phyloP scores from a whole-genome alignment of 805 yeast species.

The Schwanniomyces pseudopolymorphus region DNA sequence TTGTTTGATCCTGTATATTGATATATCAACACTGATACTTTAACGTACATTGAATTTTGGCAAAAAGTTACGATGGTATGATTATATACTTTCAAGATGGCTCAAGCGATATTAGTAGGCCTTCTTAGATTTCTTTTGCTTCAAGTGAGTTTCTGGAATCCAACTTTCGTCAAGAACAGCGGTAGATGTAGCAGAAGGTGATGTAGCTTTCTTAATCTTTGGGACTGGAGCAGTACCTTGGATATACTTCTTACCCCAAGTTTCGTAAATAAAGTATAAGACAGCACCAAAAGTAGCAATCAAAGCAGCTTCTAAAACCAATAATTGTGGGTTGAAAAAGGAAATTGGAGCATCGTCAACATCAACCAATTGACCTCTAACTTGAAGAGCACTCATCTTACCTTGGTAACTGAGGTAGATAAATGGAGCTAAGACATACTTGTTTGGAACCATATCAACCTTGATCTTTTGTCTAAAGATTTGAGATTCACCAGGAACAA shows the following conservation, averaged over 20 bases:
- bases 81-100: not conserved
- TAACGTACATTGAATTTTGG: not conserved
- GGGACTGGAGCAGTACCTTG: conserved; percentile 34
- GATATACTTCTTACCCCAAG: conserved; percentile 49
- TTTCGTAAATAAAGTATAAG: conserved; percentile 47
- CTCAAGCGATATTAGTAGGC: conserved; percentile 7
- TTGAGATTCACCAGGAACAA: conserved; percentile 49
- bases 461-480: conserved; percentile 59
- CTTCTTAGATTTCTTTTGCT: conserved; percentile 32
- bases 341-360: conserved; percentile 69
- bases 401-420: conserved; percentile 53
- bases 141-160: conserved; percentile 58
- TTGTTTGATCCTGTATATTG: not conserved
- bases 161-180: conserved; percentile 46
- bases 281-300: conserved; percentile 47
- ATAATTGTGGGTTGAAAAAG: conserved; percentile 67
- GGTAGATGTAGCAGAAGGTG: conserved; percentile 11
- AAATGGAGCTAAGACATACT: conserved; percentile 60
- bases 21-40: not conserved
- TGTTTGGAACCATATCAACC: conserved; percentile 56
- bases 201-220: conserved; percentile 25
- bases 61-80: not conserved
- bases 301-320: conserved; percentile 59
- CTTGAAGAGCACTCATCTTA: conserved; percentile 52
- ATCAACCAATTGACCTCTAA: conserved; percentile 55